Evolutionary conservation across 176 grass and related monocot species (phyloP).

Genomic region (Echinochloa phyllopogon): DNA sequence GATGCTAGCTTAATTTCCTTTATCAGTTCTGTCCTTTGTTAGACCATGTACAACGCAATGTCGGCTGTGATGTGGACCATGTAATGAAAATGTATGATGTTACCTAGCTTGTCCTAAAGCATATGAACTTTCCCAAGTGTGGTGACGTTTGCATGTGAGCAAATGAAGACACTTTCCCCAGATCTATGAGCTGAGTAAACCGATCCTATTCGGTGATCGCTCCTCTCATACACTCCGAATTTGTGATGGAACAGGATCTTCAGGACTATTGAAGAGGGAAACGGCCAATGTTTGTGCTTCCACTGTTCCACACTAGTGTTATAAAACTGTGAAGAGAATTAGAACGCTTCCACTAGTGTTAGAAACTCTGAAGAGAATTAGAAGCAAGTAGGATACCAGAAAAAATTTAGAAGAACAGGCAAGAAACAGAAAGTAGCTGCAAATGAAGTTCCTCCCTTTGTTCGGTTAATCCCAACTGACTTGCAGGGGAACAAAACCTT

Average conservation of each 20-base stretch:
- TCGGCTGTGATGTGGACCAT: too few relatives aligned
- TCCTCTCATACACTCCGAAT: neutral
- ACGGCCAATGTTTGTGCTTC: conserved; percentile 17
- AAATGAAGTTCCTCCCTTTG: conserved; percentile 25
- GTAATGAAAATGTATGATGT: too few relatives aligned
- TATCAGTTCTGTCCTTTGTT: too few relatives aligned
- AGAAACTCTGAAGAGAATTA: conserved; percentile 37
- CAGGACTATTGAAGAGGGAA: conserved; percentile 6
- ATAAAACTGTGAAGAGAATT: conserved; percentile 39
- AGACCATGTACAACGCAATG: too few relatives aligned
- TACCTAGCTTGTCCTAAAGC: too few relatives aligned
- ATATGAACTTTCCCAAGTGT: too few relatives aligned
- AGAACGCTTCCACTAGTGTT: neutral
- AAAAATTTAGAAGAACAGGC: conserved; percentile 6
- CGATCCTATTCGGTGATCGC: neutral
- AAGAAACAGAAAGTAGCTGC: conserved; percentile 39
- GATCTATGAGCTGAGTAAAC: neutral
- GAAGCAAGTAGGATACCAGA: conserved; percentile 1
- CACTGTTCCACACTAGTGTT: neutral
- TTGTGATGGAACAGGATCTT: conserved; percentile 14
- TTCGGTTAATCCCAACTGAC: too few relatives aligned
- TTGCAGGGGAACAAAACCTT: too few relatives aligned
- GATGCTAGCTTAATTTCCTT: too few relatives aligned
- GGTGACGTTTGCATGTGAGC: too few relatives aligned
- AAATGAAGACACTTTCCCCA: conserved; percentile 2